Base-by-base conservation (phyloP, 768 basidiomycete genomes). In the Termitomyces sp. region DNA sequence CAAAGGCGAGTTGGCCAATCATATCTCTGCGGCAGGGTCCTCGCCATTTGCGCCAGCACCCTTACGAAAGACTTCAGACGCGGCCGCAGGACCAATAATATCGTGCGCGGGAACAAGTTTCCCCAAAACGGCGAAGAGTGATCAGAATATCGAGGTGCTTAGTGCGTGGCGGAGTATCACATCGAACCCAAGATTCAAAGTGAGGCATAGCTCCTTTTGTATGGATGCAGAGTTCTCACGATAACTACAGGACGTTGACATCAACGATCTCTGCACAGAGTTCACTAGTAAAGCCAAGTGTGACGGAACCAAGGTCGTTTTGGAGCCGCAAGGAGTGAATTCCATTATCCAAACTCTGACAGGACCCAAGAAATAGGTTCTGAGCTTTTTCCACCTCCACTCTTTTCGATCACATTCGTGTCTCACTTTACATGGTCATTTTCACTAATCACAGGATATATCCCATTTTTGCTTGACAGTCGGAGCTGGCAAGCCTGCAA, bases 271-370 rank as follows among this genome's bases (percentile, higher is more conserved):
- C 24, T 94, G 92, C 67, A 64, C 82, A 7, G 88, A 92, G 70
- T 91, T 94, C 66, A 81, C 89, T 47, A 81, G 71, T 66, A 93
- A 94, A 74, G 92, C 92, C 48, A 79, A 83, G 46, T 94, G 92
- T 65, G 91, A 92, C 59, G 92, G 92, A 37, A 84, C 84, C 28
- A 90, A 89, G 73, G 87, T 92, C 39, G 91, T 92, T 20, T 71
- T 93, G 49, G 88, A 83, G 64, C 82, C 81, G 24, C 72, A 75
- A 62, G 78, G 79, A 36, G 79, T 82, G 55, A 66, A 71, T 61
- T 70, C 72, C 60, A 82, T 82, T 64, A 64, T 82, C 54, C 75
- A 80, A 63, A 72, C 70, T 56, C 65, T 82, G 16, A 51, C 70
- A 22, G 69, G 56, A 24, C 20, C 60, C 18, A 67, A 64, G 61